Evolutionary conservation across 371 early-diverging fungal genomes (phyloP).

Genomic region (Mucor mucedo): DNA sequence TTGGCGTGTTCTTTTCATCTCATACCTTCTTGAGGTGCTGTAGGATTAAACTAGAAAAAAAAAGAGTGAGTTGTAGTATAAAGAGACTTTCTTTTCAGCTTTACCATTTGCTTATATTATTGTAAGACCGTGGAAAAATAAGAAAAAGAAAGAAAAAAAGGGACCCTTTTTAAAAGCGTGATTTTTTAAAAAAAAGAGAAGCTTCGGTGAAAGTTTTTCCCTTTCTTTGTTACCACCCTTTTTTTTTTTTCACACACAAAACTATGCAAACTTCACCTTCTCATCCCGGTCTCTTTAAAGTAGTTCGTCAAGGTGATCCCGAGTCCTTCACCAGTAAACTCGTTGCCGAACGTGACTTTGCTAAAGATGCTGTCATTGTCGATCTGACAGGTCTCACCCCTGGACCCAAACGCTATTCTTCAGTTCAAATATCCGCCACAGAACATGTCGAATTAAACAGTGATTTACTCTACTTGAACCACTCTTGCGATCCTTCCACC

Average conservation of each 20-base stretch:
- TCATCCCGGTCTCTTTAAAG: slow-evolving; percentile 58
- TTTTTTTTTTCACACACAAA: neutral
- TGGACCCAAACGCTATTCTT: slow-evolving; percentile 64
- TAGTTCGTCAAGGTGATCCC: slow-evolving; percentile 56
- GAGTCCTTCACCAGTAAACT: slow-evolving; percentile 60
- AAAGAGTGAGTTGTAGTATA: neutral
- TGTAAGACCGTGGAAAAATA: slow-evolving; percentile 2
- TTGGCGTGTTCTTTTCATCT: neutral
- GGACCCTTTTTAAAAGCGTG: neutral
- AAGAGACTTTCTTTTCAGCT: neutral
- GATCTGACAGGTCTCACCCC: slow-evolving; percentile 57
- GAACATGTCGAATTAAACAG: slow-evolving; percentile 76
- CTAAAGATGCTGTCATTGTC: slow-evolving; percentile 60
- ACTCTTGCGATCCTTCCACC: slow-evolving; percentile 64
- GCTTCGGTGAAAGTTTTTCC: slow-evolving; percentile 1
- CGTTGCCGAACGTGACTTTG: slow-evolving; percentile 52
- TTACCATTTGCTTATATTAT: neutral
- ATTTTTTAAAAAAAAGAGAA: neutral
- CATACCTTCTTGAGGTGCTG: slow-evolving; percentile 8
- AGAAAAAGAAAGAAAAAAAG: neutral
- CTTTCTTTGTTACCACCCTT: neutral
- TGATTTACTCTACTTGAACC: slow-evolving; percentile 60
- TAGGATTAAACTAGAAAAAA: neutral
- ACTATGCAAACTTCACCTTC: slow-evolving; percentile 29
- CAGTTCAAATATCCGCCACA: slow-evolving; percentile 66